Conservation (phyloP, 2,329 filamentous ascomycete genomes). For the Aspergillus fischeri region DNA sequence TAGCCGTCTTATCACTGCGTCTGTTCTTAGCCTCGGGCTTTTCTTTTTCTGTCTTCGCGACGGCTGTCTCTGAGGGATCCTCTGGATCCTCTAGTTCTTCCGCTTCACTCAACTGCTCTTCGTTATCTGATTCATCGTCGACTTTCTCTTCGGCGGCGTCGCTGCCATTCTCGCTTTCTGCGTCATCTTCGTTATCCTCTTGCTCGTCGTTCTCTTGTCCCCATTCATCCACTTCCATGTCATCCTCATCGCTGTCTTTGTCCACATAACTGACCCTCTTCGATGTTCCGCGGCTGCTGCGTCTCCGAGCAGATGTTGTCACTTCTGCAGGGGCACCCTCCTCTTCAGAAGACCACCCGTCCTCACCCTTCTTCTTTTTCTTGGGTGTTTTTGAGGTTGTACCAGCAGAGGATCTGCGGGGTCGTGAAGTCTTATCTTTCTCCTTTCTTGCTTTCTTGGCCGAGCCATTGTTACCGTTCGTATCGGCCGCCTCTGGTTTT, state of each 20-base stretch:
- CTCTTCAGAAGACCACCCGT: conserved; percentile 40
- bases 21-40: conserved; percentile 6
- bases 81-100: conserved; percentile 26
- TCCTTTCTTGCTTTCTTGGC: conserved; percentile 33
- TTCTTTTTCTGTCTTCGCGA: conserved; percentile 4
- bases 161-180: conserved; percentile 16
- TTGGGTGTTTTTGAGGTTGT: conserved; percentile 30
- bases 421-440: conserved; percentile 23
- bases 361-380: conserved; percentile 35
- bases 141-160: conserved; percentile 18
- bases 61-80: conserved; percentile 4
- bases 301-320: conserved; percentile 32
- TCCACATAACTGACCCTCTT: conserved; percentile 42
- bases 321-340: conserved; percentile 34
- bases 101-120: conserved; percentile 6
- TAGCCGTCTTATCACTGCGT: conserved; percentile 8
- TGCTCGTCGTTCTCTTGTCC: conserved; percentile 26
- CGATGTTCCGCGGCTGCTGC: conserved; percentile 35
- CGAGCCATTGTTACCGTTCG: conserved; percentile 19
- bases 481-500: conserved; percentile 34
- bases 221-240: conserved; percentile 40
- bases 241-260: conserved; percentile 42
- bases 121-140: conserved; percentile 11
- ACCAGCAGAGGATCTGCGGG: conserved; percentile 33
- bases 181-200: conserved; percentile 26